Evolutionary conservation across 164 flowering plant species (phyloP), one percentile per base, ranked within the genome.

Genomic region (Annona cherimola): DNA sequence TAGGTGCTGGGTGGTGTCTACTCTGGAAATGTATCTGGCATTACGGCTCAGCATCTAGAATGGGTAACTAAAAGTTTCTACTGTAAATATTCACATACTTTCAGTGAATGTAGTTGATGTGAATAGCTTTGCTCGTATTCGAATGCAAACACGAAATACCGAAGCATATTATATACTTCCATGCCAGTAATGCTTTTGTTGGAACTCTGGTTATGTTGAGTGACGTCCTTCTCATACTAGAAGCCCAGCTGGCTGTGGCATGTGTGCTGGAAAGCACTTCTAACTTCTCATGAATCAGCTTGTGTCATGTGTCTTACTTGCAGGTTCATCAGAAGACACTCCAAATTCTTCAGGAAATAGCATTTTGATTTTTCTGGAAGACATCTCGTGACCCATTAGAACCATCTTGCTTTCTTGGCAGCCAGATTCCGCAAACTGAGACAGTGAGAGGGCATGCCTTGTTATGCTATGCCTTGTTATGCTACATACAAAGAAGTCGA

Each of bases 321-420:
- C 89, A 95, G 98, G 97, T 92, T 75, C 98, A 92, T 82, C 92
- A 91, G 76, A 91, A 91, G 81, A 92, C 97, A 50, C 92, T 95
- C 20, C 86, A 89, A 78, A 78, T 95, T 82, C 93, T 95, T 72
- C 76, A 92, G 76, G 99, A 92, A 80, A 85, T 92, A 61, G 97
- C 98, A 41, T 94, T 86, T 78, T 91, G 88, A 82, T 46, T 75
- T 45, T 73, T 9, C 16, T 16, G 0, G 72, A 43, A 42, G 72
- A 39, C 26, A 42, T 44, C 44, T 42, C 69, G 43, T 7, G 69
- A 12, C 40, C 39, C 66, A 19, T 40, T 20, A 63, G 26, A 20
- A 18, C 57, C 14, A 3, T 50, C 57, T 7, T 50, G 14, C 14
- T 50, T 0, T 26, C 35, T 26, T 26, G 35, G 35, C 35, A 26